These are phyloP conservation scores for Paradendryphiella salina DNA, from an alignment of 2,329 filamentous ascomycete species.

Conservation along the genomic window DNA sequence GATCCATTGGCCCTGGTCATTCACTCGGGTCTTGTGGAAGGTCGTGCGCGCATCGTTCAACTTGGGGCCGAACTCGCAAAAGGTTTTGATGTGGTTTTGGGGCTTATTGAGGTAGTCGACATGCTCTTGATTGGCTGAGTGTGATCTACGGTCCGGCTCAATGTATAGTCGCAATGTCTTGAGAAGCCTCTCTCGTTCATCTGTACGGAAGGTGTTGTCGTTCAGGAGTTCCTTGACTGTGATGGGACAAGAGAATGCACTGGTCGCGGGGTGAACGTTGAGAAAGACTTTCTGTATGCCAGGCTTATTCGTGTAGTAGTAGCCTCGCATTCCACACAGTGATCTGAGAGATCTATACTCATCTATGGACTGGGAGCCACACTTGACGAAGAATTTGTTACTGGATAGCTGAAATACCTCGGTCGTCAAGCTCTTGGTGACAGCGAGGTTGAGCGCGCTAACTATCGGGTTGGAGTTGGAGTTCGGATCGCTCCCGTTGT, in stretches of 20 bases:
- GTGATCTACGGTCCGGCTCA: neutral
- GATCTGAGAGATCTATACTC: conserved; percentile 2
- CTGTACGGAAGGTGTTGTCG: neutral
- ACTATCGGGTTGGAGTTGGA: neutral
- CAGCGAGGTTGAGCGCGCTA: conserved; percentile 5
- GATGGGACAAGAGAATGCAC: conserved; percentile 16
- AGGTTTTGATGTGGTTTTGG: neutral
- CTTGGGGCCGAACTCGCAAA: neutral
- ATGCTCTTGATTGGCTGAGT: neutral
- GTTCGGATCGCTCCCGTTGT: neutral
- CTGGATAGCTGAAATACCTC: conserved; percentile 2
- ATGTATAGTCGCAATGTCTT: conserved; percentile 7
- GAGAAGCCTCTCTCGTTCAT: neutral
- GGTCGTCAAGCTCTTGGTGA: conserved; percentile 5
- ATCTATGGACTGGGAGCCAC: neutral
- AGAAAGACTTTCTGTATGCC: conserved; percentile 14
- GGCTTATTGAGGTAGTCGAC: neutral
- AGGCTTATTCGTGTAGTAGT: conserved; percentile 16
- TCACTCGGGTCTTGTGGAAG: neutral
- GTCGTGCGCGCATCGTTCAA: neutral
- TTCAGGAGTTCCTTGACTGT: conserved; percentile 12
- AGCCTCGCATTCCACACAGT: conserved; percentile 16
- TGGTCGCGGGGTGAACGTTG: conserved; percentile 14
- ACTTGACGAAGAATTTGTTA: conserved; percentile 15
- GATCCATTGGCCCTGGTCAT: no score